Conservation (phyloP, 2,329 filamentous ascomycete species). For the Magnaporthiopsis rhizophila region DNA sequence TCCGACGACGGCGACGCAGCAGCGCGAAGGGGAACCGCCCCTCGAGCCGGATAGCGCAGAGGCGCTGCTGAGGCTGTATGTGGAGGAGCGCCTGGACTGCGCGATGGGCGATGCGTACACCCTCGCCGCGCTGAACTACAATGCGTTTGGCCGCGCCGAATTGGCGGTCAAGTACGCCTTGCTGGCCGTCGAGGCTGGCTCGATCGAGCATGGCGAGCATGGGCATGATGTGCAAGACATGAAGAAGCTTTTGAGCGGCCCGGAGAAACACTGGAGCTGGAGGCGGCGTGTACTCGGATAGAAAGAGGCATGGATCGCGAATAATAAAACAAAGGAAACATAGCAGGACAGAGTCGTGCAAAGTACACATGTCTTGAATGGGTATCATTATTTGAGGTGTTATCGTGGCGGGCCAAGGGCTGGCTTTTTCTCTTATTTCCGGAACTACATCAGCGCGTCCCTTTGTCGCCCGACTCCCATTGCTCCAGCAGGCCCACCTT, state of each 20-base stretch:
- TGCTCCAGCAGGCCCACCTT: conserved; percentile 54
- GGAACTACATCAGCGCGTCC: background rate
- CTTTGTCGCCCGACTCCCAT: conserved; percentile 25
- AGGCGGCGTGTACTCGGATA: conserved; percentile 1
- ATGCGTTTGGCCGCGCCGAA: conserved; percentile 26
- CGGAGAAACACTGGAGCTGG: conserved; percentile 26
- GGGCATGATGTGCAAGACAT: conserved; percentile 22
- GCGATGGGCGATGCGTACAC: conserved; percentile 26
- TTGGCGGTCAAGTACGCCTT: conserved; percentile 23
- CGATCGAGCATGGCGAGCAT: conserved; percentile 22
- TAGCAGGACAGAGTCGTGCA: background rate
- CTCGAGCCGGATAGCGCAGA: conserved; percentile 21
- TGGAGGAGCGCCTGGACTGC: conserved; percentile 24
- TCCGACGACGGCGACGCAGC: background rate
- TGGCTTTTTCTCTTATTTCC: too few species aligned
- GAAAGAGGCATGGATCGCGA: background rate
- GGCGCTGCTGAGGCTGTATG: conserved; percentile 23
- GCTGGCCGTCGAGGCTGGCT: conserved; percentile 23
- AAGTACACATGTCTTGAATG: background rate
- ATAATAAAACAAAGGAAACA: background rate
- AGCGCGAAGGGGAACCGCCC: background rate
- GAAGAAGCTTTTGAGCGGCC: conserved; percentile 23
- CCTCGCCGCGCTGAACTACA: conserved; percentile 29
- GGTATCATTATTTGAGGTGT: background rate
- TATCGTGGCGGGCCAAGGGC: too few species aligned